Conservation (phyloP, 106 monocot species). For the Platanthera guangdongensis region DNA sequence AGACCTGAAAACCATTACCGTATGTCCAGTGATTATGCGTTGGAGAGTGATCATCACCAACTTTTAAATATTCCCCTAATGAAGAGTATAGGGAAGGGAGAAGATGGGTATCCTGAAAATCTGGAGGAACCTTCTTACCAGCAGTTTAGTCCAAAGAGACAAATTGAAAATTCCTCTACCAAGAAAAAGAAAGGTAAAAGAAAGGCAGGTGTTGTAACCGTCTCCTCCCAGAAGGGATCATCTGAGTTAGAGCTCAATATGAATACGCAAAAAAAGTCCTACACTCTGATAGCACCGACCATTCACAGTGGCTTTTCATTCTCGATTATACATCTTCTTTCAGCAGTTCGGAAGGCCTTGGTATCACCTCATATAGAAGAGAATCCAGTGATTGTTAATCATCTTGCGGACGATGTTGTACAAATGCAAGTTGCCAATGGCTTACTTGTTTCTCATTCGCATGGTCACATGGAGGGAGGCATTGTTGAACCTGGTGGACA, state of each 20-base stretch:
- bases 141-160: conserved; percentile 30
- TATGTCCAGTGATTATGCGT: conserved; percentile 2
- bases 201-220: conserved; percentile 23
- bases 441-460: neutral
- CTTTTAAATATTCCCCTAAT: conserved; percentile 19
- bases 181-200: conserved; percentile 68
- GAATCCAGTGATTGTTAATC: conserved; percentile 5
- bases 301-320: conserved; percentile 87
- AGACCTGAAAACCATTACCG: conserved; percentile 15
- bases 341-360: conserved; percentile 73
- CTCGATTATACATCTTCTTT: conserved; percentile 87
- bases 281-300: conserved; percentile 66
- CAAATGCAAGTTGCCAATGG: conserved; percentile 15
- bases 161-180: conserved; percentile 20
- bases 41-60: conserved; percentile 23
- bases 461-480: conserved; percentile 18
- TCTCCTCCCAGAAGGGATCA: conserved; percentile 15
- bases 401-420: conserved; percentile 12
- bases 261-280: conserved; percentile 42
- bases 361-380: conserved; percentile 34
- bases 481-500: conserved; percentile 11
- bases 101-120: conserved; percentile 19
- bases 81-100: conserved; percentile 47
- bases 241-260: conserved; percentile 29
- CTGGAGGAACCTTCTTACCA: conserved; percentile 18